Percentiles rank a stretch among this genome's conserved stretches.
Evolutionary conservation across 2,329 filamentous ascomycete genomes (phyloP).

Genomic region (Phaeosphaeria sp.): DNA sequence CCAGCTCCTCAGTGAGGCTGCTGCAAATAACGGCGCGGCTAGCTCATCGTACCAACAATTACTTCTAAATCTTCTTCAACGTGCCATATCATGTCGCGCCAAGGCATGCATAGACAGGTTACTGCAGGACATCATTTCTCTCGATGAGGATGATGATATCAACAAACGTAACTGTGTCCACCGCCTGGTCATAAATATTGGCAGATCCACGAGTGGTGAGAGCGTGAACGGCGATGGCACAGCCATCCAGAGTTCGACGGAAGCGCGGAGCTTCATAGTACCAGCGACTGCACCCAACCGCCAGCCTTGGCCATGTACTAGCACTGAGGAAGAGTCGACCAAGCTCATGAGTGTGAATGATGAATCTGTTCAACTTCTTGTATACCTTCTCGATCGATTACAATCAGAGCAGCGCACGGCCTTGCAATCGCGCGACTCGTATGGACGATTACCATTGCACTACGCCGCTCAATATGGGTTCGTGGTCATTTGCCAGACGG

Average conservation of each 20-base stretch:
- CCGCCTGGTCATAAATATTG: constrained; percentile 88
- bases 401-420: constrained; percentile 70
- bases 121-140: constrained; percentile 69
- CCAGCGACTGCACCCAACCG: constrained; percentile 74
- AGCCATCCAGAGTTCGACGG: constrained; percentile 55
- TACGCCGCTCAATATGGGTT: constrained; percentile 96
- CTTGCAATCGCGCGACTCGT: constrained; percentile 73
- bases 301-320: constrained; percentile 66
- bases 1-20: constrained; percentile 64
- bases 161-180: constrained; percentile 94
- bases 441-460: constrained; percentile 85
- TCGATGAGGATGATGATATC: constrained; percentile 90
- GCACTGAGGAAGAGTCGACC: constrained; percentile 68
- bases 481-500: constrained; percentile 83
- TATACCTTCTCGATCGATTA: constrained; percentile 71
- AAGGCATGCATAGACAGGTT: constrained; percentile 74
- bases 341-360: constrained; percentile 72
- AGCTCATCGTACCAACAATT: constrained; percentile 66
- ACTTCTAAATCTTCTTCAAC: constrained; percentile 80
- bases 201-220: constrained; percentile 70
- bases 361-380: constrained; percentile 73
- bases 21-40: constrained; percentile 56
- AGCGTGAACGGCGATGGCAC: constrained; percentile 57
- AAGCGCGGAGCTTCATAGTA: constrained; percentile 77
- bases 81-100: constrained; percentile 74